These are phyloP conservation scores for Melastoma malabathricum DNA, from an alignment of 345 rosid species.

Conservation along the genomic window DNA sequence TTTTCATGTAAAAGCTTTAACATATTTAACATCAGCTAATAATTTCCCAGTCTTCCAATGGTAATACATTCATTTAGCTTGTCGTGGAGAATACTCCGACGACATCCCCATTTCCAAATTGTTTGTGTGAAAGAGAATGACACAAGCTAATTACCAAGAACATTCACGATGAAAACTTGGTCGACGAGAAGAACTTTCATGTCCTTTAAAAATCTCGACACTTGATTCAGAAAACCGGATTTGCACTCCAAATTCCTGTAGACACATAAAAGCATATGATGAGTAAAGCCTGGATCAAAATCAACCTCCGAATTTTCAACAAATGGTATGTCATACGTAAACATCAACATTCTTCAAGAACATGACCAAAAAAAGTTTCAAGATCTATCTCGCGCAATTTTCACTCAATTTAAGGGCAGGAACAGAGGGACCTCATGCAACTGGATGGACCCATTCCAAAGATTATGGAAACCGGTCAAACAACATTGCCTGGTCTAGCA, in stretches of 20 bases:
- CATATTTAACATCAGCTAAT: neutral
- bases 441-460: too few relatives aligned
- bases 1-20: neutral
- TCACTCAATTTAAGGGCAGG: too few relatives aligned
- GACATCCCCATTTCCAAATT: neutral
- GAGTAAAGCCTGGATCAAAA: neutral
- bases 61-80: too few relatives aligned
- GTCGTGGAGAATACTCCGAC: neutral
- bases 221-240: conserved; percentile 21
- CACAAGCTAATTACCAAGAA: conserved; percentile 40
- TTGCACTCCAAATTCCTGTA: conserved; percentile 27
- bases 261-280: neutral
- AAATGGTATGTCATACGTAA: too few relatives aligned
- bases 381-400: too few relatives aligned
- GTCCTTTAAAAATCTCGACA: conserved; percentile 48
- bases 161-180: conserved; percentile 65
- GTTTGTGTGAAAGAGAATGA: neutral
- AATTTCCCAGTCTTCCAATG: too few relatives aligned
- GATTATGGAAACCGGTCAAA: too few relatives aligned
- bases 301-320: neutral
- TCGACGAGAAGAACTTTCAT: conserved; percentile 60
- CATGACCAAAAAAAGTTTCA: too few relatives aligned
- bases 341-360: too few relatives aligned
- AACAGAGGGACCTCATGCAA: too few relatives aligned
- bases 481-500: too few relatives aligned